A percentile compares a stretch with the other conserved stretches of the same genome.
phyloP scores from a whole-genome alignment of 1,139 yeast species.

The Yamadazyma mexicana region DNA sequence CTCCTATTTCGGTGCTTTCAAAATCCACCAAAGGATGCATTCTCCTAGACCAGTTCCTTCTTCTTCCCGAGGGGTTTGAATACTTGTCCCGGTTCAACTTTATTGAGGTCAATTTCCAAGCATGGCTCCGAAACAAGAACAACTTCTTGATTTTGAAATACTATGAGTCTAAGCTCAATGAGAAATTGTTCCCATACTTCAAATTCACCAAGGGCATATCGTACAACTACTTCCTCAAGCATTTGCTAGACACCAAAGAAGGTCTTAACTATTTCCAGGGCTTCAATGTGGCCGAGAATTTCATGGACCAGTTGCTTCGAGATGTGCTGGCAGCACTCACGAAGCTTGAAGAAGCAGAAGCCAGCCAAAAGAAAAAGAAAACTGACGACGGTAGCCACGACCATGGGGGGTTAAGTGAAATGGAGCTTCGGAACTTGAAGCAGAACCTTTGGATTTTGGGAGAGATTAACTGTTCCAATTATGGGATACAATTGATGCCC shows the following conservation, averaged over 20 bases:
- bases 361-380: conserved; percentile 6
- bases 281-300: conserved; percentile 22
- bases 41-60: conserved; percentile 30
- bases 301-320: conserved; percentile 26
- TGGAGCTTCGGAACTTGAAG: conserved; percentile 53
- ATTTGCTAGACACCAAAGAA: conserved; percentile 75
- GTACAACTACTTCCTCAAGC: conserved; percentile 59
- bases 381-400: conserved; percentile 2
- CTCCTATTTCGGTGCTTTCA: conserved; percentile 31
- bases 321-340: conserved; percentile 21
- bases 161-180: conserved; percentile 13
- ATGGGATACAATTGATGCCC: conserved; percentile 58
- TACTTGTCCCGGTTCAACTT: conserved; percentile 36
- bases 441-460: conserved; percentile 90
- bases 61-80: conserved; percentile 34
- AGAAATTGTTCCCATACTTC: conserved; percentile 28
- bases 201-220: conserved; percentile 13
- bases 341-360: conserved; percentile 12
- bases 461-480: conserved; percentile 66
- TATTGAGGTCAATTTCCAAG: conserved; percentile 30
- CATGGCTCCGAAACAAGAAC: conserved; percentile 24
- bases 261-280: conserved; percentile 53
- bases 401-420: conserved; percentile 1
- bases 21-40: conserved; percentile 25
- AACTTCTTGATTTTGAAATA: conserved; percentile 11